A percentile compares a stretch with the other conserved stretches of the same genome.
Conservation (phyloP, 164 flowering plant species). For the Houttuynia cordata region DNA sequence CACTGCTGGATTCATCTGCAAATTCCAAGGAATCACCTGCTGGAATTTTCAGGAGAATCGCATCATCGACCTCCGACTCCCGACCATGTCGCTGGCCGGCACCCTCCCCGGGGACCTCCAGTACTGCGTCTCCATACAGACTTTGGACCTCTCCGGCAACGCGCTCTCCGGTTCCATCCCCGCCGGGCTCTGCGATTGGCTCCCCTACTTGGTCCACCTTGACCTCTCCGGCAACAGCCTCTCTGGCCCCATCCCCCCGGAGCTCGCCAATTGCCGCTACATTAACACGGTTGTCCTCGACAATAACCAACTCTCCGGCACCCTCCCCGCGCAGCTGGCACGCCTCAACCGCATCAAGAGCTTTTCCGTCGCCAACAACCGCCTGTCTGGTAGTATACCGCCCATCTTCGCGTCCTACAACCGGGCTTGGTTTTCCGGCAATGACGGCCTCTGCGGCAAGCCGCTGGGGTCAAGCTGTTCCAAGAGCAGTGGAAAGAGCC, state of each 20-base stretch:
- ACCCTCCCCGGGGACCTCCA: conserved; percentile 14
- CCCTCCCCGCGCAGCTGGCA: conserved; percentile 20
- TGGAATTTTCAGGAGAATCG: conserved; percentile 26
- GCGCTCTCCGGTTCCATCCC: conserved; percentile 18
- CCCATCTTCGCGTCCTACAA: conserved; percentile 3
- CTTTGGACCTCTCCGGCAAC: conserved; percentile 20
- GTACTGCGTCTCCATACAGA: conserved; percentile 15
- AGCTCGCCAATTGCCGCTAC: conserved; percentile 18
- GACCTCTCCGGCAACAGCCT: conserved; percentile 19
- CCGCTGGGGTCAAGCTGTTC: conserved; percentile 34
- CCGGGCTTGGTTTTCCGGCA: conserved; percentile 17
- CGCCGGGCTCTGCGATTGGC: conserved; percentile 16
- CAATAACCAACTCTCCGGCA: conserved; percentile 17
- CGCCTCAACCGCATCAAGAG: conserved; percentile 13
- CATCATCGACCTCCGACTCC: conserved; percentile 13
- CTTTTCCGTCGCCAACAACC: conserved; percentile 18
- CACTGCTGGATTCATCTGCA: conserved; percentile 18
- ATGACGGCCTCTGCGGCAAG: conserved; percentile 29
- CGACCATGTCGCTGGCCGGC: conserved; percentile 5
- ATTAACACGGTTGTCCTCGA: conserved; percentile 15
- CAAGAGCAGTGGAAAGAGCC: conserved; percentile 18
- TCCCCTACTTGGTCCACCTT: conserved; percentile 20
- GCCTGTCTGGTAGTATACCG: conserved; percentile 22
- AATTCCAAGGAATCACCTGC: conserved; percentile 18
- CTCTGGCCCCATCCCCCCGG: conserved; percentile 17